Evolutionary conservation across 441 rosid genomes (phyloP).

Genomic region (Adansonia rubrostipa): DNA sequence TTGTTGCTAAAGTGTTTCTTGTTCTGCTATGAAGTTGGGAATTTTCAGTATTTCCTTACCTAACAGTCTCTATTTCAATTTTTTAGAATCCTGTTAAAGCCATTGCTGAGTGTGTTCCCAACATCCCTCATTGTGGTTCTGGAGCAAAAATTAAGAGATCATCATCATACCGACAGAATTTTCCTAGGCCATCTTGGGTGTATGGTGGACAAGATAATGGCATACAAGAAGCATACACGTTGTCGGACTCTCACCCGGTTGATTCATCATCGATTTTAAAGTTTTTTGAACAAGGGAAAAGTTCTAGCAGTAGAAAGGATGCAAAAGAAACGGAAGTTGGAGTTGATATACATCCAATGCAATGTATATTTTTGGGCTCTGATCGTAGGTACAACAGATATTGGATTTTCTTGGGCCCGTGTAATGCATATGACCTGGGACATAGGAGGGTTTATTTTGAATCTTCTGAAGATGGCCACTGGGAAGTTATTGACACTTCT

Average conservation of each 20-base stretch:
- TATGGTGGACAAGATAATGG: slow-evolving; percentile 50
- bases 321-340: slow-evolving; percentile 42
- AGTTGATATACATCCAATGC: slow-evolving; percentile 68
- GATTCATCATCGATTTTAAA: slow-evolving; percentile 66
- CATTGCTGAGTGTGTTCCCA: slow-evolving; percentile 50
- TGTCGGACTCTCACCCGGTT: slow-evolving; percentile 58
- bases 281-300: slow-evolving; percentile 36
- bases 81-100: slow-evolving; percentile 61
- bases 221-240: slow-evolving; percentile 40
- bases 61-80: background rate
- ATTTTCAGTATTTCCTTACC: background rate
- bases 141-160: slow-evolving; percentile 93
- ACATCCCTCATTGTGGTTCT: slow-evolving; percentile 61
- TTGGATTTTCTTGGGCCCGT: slow-evolving; percentile 99
- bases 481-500: slow-evolving; percentile 85
- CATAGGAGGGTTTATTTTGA: slow-evolving; percentile 95
- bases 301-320: slow-evolving; percentile 34
- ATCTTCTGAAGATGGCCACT: slow-evolving; percentile 98
- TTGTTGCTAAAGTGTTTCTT: background rate
- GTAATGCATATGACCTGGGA: slow-evolving; percentile 81
- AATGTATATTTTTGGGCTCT: slow-evolving; percentile 88
- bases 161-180: slow-evolving; percentile 43
- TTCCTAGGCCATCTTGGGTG: slow-evolving; percentile 73
- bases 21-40: slow-evolving; percentile 8
- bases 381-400: slow-evolving; percentile 96